Base-by-base conservation (phyloP, 2,329 filamentous ascomycete genomes). In the Tolypocladium ophioglossoides region DNA sequence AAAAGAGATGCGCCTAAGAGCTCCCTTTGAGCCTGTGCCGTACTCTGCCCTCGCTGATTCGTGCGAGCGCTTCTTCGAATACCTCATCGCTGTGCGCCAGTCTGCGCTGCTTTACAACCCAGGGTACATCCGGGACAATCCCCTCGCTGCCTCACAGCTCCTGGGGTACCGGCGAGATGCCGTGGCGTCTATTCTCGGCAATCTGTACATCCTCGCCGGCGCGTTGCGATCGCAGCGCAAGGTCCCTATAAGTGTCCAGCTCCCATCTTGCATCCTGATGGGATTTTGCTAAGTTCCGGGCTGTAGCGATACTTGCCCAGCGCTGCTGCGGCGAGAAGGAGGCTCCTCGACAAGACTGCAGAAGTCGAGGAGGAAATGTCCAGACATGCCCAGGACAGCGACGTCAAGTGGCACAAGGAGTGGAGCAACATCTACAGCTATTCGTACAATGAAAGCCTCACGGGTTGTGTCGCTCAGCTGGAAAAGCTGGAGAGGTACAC, bases 381-480 rank as follows among this genome's bases (percentile, higher is more conserved):
- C 2, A 57, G 62, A 44, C 57, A 53, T 12, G 55, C 56, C 5
- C 59, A 59, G 35, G 56, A 57, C 2, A 57, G 52, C 30, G 60
- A 64, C 37, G 61, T 69, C 39, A 65, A 64, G 51, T 63, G 65
- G 10, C 68, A 70, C 51, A 72, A 71, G 59, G 75, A 76, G 55
- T 81, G 79, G 78, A 74, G 73, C 37, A 76, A 82, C 61, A 78
- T 83, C 54, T 82, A 83, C 61, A 77, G 75, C 54, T 79, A 76
- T 63, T 76, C 73, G 2, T 79, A 79, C 61, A 76, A 75, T 54
- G 74, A 79, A 59, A 78, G 75, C 56, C 65, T 79, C 49, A 79
- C 77, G 8, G 75, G 76, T 4, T 80, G 81, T 64, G 74, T 80
- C 6, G 72, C 75, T 51, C 75, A 83, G 58, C 62, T 83, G 2